phyloP scores from a whole-genome alignment of 2,329 filamentous ascomycete genomes.

The Aspergillus transmontanensis region DNA sequence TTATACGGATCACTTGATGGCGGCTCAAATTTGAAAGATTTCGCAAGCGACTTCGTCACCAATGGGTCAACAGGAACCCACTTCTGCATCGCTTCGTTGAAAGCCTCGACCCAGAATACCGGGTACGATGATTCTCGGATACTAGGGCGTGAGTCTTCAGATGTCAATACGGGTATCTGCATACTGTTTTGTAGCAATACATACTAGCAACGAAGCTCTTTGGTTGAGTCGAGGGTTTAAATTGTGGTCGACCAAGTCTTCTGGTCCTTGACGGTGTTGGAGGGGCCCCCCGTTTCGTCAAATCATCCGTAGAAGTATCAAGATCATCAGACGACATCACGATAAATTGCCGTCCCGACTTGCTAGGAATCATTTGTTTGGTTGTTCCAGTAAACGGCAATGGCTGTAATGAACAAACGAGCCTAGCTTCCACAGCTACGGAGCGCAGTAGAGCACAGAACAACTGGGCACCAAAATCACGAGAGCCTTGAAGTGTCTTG shows the following conservation, averaged over 20 bases:
- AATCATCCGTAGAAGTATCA: conserved; percentile 34
- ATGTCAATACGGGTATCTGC: conserved; percentile 12
- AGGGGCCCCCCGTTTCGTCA: conserved; percentile 13
- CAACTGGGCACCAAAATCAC: conserved; percentile 85
- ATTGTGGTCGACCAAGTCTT: conserved; percentile 42
- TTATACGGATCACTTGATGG: conserved; percentile 77
- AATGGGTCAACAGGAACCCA: conserved; percentile 89
- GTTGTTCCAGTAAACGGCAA: conserved; percentile 65
- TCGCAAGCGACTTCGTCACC: conserved; percentile 77
- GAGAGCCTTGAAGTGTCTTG: conserved; percentile 71
- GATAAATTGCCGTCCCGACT: conserved; percentile 41
- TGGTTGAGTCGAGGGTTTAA: conserved; percentile 26
- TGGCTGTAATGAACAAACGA: conserved; percentile 89
- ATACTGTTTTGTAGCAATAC: conserved; percentile 8
- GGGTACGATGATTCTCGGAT: conserved; percentile 75
- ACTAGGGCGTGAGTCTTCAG: conserved; percentile 41
- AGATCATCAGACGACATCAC: conserved; percentile 39
- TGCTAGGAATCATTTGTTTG: conserved; percentile 47
- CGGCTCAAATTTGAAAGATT: conserved; percentile 76
- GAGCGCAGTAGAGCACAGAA: conserved; percentile 85
- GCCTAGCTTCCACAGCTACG: conserved; percentile 76
- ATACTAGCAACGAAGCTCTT: conserved; percentile 24
- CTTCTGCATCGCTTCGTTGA: conserved; percentile 82
- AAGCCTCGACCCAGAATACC: conserved; percentile 91
- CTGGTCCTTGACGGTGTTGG: conserved; percentile 25